Percentiles rank a stretch among this genome's conserved stretches.
Evolutionary conservation across 148 eudicot genomes (phyloP).

Genomic region (Fagopyrum tataricum): DNA sequence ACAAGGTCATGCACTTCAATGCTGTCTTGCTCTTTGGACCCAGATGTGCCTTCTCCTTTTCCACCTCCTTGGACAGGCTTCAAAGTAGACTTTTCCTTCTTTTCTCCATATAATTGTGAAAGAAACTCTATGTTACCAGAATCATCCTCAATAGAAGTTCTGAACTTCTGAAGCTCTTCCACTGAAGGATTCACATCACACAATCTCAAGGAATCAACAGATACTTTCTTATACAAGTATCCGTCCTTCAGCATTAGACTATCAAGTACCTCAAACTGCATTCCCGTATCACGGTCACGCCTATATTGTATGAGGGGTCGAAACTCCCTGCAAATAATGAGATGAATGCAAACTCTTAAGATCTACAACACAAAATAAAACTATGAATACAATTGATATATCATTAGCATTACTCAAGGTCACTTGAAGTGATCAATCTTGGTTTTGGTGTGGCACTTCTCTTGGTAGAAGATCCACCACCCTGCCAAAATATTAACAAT

Average conservation of each 20-base stretch:
- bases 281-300: constrained; percentile 86
- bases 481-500: constrained; percentile 33
- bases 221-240: constrained; percentile 67
- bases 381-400: constrained; percentile 12
- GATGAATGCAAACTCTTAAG: constrained; percentile 13
- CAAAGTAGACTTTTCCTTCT: constrained; percentile 29
- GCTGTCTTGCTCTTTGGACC: constrained; percentile 33
- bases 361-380: neutral
- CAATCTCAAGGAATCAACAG: constrained; percentile 67
- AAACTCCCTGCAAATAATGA: constrained; percentile 52
- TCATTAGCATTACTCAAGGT: constrained; percentile 61
- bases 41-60: constrained; percentile 79
- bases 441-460: constrained; percentile 59
- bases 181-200: constrained; percentile 75
- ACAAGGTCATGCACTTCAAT: constrained; percentile 88
- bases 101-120: constrained; percentile 82
- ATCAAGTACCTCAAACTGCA: constrained; percentile 69
- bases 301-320: constrained; percentile 80
- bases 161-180: constrained; percentile 79
- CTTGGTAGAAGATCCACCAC: constrained; percentile 62
- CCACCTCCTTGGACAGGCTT: constrained; percentile 44
- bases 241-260: constrained; percentile 88
- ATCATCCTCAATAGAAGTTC: constrained; percentile 52
- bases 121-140: constrained; percentile 77
- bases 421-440: constrained; percentile 69